phyloP scores from a whole-genome alignment of 768 basidiomycete genomes.

The Clathrus columnatus region DNA sequence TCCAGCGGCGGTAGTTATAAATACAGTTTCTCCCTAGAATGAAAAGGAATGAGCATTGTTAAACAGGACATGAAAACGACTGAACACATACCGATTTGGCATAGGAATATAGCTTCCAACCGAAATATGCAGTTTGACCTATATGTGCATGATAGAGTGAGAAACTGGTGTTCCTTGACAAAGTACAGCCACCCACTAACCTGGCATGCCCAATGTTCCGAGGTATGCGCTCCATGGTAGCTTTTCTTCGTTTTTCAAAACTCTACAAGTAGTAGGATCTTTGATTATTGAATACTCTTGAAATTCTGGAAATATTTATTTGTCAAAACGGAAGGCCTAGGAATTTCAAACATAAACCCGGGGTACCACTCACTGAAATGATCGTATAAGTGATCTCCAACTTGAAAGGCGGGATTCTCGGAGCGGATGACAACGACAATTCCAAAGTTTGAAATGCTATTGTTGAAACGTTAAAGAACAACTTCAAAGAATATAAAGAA shows the following conservation, averaged over 20 bases:
- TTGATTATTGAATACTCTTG: constrained; percentile 31
- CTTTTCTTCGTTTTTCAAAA: constrained; percentile 33
- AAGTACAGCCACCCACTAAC: background rate
- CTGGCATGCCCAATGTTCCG: constrained; percentile 41
- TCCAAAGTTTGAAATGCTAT: constrained; percentile 26
- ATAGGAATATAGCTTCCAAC: constrained; percentile 34
- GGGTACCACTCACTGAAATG: constrained; percentile 15
- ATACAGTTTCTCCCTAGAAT: constrained; percentile 38
- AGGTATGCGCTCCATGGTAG: constrained; percentile 42
- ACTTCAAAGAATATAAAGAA: background rate
- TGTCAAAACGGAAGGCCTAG: background rate
- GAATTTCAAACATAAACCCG: constrained; percentile 15
- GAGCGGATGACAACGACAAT: constrained; percentile 40
- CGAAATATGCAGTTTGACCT: constrained; percentile 27
- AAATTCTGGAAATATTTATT: constrained; percentile 26
- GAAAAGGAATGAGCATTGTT: too few relatives aligned
- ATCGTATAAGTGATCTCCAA: constrained; percentile 36
- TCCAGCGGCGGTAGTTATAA: constrained; percentile 39
- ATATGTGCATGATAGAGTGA: background rate
- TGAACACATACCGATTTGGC: constrained; percentile 37
- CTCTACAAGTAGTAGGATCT: constrained; percentile 15
- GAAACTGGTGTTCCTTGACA: background rate
- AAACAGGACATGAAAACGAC: too few relatives aligned
- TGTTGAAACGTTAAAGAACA: background rate
- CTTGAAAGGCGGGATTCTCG: constrained; percentile 25